Evolutionary conservation across 371 early-diverging fungal species (phyloP).

Genomic region (Mortierella sp.): DNA sequence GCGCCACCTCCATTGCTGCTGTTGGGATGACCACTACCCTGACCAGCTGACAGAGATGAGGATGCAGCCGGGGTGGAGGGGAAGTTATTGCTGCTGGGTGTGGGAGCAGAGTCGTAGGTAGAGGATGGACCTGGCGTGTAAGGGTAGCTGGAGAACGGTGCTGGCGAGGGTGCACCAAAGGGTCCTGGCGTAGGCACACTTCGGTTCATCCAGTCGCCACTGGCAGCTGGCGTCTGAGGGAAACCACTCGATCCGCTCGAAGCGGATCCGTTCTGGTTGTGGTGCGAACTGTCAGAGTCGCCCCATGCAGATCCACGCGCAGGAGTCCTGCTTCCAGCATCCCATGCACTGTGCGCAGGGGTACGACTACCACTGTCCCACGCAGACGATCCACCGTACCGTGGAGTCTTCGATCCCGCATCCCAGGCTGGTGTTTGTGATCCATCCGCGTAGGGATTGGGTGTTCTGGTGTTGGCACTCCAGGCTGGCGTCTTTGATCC

Average conservation of each 20-base stretch:
- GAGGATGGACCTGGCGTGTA: constrained; percentile 58
- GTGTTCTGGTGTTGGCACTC: constrained; percentile 74
- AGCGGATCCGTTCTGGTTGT: constrained; percentile 24
- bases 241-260: constrained; percentile 24
- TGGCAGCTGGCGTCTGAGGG: constrained; percentile 52
- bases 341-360: constrained; percentile 61
- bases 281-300: constrained; percentile 27
- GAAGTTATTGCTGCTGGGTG: constrained; percentile 50
- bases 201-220: constrained; percentile 52
- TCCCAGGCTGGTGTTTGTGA: constrained; percentile 82
- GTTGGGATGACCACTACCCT: constrained; percentile 29
- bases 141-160: constrained; percentile 46
- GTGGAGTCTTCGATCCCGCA: constrained; percentile 70
- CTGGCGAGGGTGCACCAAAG: constrained; percentile 51
- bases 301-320: constrained; percentile 57
- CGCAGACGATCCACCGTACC: constrained; percentile 54
- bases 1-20: constrained; percentile 39
- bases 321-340: constrained; percentile 72
- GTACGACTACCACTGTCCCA: constrained; percentile 59
- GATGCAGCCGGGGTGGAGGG: constrained; percentile 62
- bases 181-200: constrained; percentile 49
- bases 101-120: constrained; percentile 46
- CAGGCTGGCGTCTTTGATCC: constrained; percentile 81
- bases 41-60: constrained; percentile 26
- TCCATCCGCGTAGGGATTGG: constrained; percentile 76